Conservation (phyloP, 129 eudicot species). For the Centrapalus pauciflorus region DNA sequence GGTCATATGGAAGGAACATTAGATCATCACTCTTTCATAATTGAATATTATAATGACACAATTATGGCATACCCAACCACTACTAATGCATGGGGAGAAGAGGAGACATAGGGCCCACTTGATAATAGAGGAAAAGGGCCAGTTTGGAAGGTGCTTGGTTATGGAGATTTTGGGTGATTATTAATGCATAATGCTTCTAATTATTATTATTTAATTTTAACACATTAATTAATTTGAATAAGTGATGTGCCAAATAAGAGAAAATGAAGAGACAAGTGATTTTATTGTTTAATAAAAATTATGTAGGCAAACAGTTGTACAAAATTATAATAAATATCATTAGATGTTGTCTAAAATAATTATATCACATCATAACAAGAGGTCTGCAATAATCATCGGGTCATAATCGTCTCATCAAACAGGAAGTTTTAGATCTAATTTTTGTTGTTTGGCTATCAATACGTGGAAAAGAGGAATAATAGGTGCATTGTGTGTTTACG, state of each 20-base stretch:
- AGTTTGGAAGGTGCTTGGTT: conserved; percentile 23
- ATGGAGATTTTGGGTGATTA: conserved; percentile 11
- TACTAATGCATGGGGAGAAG: conserved; percentile 26
- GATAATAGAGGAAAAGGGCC: conserved; percentile 15
- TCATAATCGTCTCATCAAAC: neutral
- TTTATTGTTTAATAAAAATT: neutral
- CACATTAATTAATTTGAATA: neutral
- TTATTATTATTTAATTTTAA: neutral
- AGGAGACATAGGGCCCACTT: conserved; percentile 21
- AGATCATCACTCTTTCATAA: conserved; percentile 18
- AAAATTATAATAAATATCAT: too few species aligned
- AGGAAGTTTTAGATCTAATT: neutral
- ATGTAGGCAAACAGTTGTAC: neutral
- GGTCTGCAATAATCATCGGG: neutral
- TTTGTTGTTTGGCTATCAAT: neutral
- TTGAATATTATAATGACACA: conserved; percentile 13
- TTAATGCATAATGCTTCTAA: conserved; percentile 5
- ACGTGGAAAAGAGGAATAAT: neutral
- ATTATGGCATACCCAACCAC: conserved; percentile 24
- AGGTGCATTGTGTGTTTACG: neutral
- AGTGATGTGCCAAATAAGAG: neutral
- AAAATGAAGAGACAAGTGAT: neutral
- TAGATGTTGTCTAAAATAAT: too few species aligned
- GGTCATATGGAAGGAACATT: conserved; percentile 22
- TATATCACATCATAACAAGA: neutral